Evolutionary conservation across 495 filamentous ascomycete genomes (phyloP).

Genomic region (Trichoderma asperelloides): DNA sequence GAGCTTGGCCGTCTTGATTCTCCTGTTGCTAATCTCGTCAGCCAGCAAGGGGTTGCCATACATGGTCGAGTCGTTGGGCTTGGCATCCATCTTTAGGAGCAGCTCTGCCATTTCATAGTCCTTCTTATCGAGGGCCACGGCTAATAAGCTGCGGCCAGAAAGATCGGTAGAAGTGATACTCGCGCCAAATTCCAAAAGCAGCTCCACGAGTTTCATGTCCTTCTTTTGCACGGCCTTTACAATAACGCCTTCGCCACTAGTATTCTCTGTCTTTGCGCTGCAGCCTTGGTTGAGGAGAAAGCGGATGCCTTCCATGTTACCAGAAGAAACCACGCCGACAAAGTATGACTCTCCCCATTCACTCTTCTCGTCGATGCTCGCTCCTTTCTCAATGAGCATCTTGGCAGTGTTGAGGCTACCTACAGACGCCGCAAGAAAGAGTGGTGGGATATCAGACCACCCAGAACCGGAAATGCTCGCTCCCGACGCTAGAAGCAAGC

Average conservation of each 20-base stretch:
- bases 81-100: background rate
- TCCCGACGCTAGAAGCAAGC: slow-evolving; percentile 10
- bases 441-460: slow-evolving; percentile 12
- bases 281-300: slow-evolving; percentile 13
- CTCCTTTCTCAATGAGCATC: slow-evolving; percentile 31
- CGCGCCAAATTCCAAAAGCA: slow-evolving; percentile 11
- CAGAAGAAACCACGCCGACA: slow-evolving; percentile 9
- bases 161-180: background rate
- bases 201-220: slow-evolving; percentile 9
- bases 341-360: slow-evolving; percentile 12
- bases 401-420: slow-evolving; percentile 44
- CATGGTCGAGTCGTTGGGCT: background rate
- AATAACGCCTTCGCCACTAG: slow-evolving; percentile 8
- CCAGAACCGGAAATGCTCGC: slow-evolving; percentile 9
- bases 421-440: slow-evolving; percentile 51
- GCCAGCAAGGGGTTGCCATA: background rate
- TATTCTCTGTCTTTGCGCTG: slow-evolving; percentile 6
- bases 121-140: slow-evolving; percentile 5
- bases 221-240: slow-evolving; percentile 7
- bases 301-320: slow-evolving; percentile 4
- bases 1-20: background rate
- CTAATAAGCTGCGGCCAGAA: background rate
- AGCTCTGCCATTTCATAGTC: slow-evolving; percentile 2
- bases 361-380: slow-evolving; percentile 9
- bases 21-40: background rate